Base-by-base conservation (phyloP, 179 eudicot genomes). In the Camellia oleifera region DNA sequence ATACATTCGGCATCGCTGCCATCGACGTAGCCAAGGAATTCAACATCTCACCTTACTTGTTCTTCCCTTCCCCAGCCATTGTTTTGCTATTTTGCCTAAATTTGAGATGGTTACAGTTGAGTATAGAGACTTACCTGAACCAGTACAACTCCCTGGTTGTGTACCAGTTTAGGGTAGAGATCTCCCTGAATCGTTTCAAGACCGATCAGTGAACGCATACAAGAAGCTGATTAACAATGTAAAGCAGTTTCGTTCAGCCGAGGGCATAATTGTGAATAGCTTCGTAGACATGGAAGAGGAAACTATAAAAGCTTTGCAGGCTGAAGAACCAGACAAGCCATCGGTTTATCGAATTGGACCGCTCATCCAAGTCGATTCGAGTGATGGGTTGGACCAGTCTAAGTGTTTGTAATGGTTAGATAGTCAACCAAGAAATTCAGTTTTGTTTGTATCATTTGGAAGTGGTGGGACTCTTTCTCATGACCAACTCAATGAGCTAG, bases 261-360 rank as follows among this genome's bases (percentile, higher is more conserved):
- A 80, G 11, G 83, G 83, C 1, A 83, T 83, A 12, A 46, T 83
- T 17, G 1, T 80, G 15, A 83, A 79, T 13, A 76, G 74, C 57
- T 83, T 79, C 75, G n/a, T 20, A 67, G 82, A 68, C 7, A 15
- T 79, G 77, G 82, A 83, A 65, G 63, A 50, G 4, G 77, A 67
- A 2, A 54, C 79, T 23, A 79, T 75, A 52, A 56, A 60, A 26
- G 82, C 82, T 48, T 42, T 69, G 62, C 32, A 66, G n/a, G 53
- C 42, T 7, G 32, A 75, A n/a, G 58, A 54, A n/a, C 65, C 65
- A 0, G 18, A 66, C 14, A 52, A 32, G 20, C 80, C 80, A 17
- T 17, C 32, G 7, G 64, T 68, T 69, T 69, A 85, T 66, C 88
- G 88, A 1, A 46, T 87, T 62, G 89, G 89, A 2, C 89, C 89